Evolutionary conservation across 495 filamentous ascomycete genomes (phyloP), one percentile per base, ranked within the genome.

Genomic region (Penicillium desertorum): DNA sequence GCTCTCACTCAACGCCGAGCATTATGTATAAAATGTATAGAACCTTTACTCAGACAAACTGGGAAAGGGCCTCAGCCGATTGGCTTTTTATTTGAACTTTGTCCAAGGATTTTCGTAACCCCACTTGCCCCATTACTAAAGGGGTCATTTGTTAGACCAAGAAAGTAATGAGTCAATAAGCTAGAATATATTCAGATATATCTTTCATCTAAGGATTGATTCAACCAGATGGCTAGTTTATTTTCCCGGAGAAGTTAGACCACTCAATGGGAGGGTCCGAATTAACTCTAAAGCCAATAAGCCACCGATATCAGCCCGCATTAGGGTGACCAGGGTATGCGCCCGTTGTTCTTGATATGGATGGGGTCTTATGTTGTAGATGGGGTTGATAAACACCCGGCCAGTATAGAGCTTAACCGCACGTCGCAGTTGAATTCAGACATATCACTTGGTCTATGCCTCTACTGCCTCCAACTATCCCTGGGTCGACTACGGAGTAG

Each of bases 1-100:
- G 53, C 53, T 55, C 53, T n/a, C 7, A 54, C 53, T 55, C 53
- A 55, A 55, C 53, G 53, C 43, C 53, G 53, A 55, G 53, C 53
- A 27, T 37, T 42, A 37, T 52, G 53, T 47, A 42, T 55, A 37
- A 45, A 47, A 37, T 55, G 14, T 39, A 54, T 46, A 11, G 36
- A 39, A 34, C 20, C 41, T 47, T 54, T 55, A 32, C 46, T 37
- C 52, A 29, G 32, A 52, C 22, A 10, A 27, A 53, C 14, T 20
- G 37, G 19, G 36, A 27, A 43, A 4, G 37, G 19, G 23, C 20
- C 20, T 22, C 42, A 25, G 43, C 20, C 22, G 23, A 46, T n/a
- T 36, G 49, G 22, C 23, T 42, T 52, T 29, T 52, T 42, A 20
- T 17, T 52, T 23, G 3, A 51, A 8, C 11, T 37, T 37, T 39